Evolutionary conservation across 2,329 filamentous ascomycete species (phyloP).

Genomic region (Aspergillus sp.): DNA sequence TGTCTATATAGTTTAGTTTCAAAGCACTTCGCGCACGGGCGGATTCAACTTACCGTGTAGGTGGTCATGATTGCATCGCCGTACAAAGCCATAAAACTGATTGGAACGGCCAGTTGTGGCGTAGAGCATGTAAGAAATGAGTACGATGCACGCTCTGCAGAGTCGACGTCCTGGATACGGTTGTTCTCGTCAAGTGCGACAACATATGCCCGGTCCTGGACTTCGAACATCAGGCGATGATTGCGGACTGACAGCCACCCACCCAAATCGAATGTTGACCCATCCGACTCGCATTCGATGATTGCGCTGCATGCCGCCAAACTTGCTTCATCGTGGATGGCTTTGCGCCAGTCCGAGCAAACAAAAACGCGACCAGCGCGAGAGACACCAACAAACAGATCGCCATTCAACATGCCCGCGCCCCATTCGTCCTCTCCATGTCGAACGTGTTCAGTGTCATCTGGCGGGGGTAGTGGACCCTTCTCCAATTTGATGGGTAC

Average conservation of each 20-base stretch:
- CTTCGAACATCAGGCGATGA: slow-evolving; percentile 46
- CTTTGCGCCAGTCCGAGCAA: slow-evolving; percentile 46
- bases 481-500: slow-evolving; percentile 26
- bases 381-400: slow-evolving; percentile 47
- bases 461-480: slow-evolving; percentile 27
- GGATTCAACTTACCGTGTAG: slow-evolving; percentile 35
- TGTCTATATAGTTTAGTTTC: slow-evolving; percentile 23
- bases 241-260: slow-evolving; percentile 48
- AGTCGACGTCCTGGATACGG: slow-evolving; percentile 21
- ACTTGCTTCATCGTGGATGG: slow-evolving; percentile 29
- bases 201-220: slow-evolving; percentile 45
- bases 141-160: slow-evolving; percentile 28
- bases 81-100: slow-evolving; percentile 49
- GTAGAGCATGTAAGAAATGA: slow-evolving; percentile 38
- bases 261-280: slow-evolving; percentile 45
- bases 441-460: slow-evolving; percentile 25
- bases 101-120: slow-evolving; percentile 41
- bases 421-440: slow-evolving; percentile 48
- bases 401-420: slow-evolving; percentile 44
- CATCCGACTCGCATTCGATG: slow-evolving; percentile 45
- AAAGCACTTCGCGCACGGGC: slow-evolving; percentile 3
- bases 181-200: slow-evolving; percentile 40
- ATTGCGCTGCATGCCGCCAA: slow-evolving; percentile 31
- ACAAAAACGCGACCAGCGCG: slow-evolving; percentile 45
- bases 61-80: slow-evolving; percentile 51